These are phyloP conservation scores for Harringtonia aguacate DNA, from an alignment of 2,329 filamentous ascomycete genomes.

Conservation along the genomic window DNA sequence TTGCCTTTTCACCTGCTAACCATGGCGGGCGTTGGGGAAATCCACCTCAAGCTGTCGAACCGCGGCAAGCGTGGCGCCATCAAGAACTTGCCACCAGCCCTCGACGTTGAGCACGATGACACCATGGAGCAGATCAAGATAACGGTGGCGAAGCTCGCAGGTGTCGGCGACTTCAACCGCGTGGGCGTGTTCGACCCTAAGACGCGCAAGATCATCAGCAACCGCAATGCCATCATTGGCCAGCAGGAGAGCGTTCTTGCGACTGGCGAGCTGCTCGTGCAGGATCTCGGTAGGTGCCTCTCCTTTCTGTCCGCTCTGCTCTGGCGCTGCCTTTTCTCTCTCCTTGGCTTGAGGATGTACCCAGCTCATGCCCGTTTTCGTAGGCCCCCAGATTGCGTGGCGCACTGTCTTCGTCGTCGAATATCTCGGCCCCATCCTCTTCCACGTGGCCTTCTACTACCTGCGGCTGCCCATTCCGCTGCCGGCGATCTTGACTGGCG, in stretches of 20 bases:
- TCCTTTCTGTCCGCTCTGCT: background rate
- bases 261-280: constrained; percentile 61
- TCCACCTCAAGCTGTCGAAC: constrained; percentile 32
- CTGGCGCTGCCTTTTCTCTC: background rate
- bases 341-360: background rate
- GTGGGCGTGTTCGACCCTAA: constrained; percentile 51
- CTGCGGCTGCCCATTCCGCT: constrained; percentile 61
- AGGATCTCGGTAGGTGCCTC: constrained; percentile 67
- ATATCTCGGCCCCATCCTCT: constrained; percentile 82
- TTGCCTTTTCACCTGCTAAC: background rate
- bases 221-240: constrained; percentile 43
- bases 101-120: constrained; percentile 37
- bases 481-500: constrained; percentile 11
- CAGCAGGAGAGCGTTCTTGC: constrained; percentile 37
- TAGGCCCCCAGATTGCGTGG: constrained; percentile 85
- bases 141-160: constrained; percentile 37
- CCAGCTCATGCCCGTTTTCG: background rate
- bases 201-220: constrained; percentile 52
- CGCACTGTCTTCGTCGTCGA: constrained; percentile 90
- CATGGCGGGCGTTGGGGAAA: constrained; percentile 10
- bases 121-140: constrained; percentile 52
- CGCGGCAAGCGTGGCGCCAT: constrained; percentile 38
- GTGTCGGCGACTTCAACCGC: constrained; percentile 47
- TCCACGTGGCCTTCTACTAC: constrained; percentile 66
- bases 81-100: constrained; percentile 39